Conservation (phyloP, 1,139 yeast genomes). For the Suhomyces ambrosiae region DNA sequence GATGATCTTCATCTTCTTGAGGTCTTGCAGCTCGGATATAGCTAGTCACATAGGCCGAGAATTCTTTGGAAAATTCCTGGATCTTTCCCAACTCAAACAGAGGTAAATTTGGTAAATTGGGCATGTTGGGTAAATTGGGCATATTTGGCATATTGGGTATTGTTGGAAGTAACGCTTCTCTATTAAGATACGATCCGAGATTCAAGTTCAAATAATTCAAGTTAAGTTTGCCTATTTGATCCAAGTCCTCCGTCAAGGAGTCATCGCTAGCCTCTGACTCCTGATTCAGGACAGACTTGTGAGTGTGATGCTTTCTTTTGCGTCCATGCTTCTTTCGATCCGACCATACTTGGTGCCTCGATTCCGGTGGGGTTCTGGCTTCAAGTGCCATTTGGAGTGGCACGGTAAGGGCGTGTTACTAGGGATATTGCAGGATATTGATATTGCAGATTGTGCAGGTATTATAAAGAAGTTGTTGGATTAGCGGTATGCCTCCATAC, state of each 20-base stretch:
- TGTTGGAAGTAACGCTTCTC: conserved; percentile 14
- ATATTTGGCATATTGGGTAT: conserved; percentile 22
- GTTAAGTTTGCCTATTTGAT: conserved; percentile 46
- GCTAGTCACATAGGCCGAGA: conserved; percentile 31
- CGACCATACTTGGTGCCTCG: neutral
- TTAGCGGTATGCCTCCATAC: neutral
- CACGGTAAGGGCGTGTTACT: no score
- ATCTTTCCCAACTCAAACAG: conserved; percentile 26
- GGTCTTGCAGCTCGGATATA: conserved; percentile 22
- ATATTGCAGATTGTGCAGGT: no score
- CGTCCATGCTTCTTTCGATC: conserved; percentile 3
- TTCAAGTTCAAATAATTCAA: conserved; percentile 22
- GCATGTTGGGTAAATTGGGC: conserved; percentile 22
- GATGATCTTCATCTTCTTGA: conserved; percentile 6
- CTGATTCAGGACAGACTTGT: neutral
- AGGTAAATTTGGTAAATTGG: conserved; percentile 14
- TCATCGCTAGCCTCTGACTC: conserved; percentile 28
- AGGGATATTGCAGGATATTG: neutral
- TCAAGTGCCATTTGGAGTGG: neutral
- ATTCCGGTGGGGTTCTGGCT: neutral
- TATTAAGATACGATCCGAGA: conserved; percentile 19
- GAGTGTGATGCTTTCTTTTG: conserved; percentile 3
- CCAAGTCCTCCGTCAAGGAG: conserved; percentile 45
- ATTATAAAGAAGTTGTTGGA: neutral
- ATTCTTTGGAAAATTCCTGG: conserved; percentile 33